These are phyloP conservation scores for Nicotiana noctiflora DNA, from an alignment of 257 asterid species.

Conservation along the genomic window DNA sequence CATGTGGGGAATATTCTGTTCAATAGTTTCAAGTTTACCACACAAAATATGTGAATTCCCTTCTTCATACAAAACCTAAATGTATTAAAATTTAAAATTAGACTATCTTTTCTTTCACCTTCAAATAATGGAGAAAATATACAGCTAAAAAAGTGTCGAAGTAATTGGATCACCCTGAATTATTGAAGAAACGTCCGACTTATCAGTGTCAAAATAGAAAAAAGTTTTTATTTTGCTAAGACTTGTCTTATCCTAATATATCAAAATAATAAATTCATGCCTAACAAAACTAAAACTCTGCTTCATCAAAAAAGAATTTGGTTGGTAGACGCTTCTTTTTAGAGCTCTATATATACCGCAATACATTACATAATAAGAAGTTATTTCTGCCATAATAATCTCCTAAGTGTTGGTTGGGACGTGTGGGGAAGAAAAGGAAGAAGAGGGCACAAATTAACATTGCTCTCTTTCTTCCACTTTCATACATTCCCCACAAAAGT, in stretches of 20 bases:
- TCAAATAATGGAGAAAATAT: neutral
- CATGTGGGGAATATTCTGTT: neutral
- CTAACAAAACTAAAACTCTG: neutral
- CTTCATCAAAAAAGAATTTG: neutral
- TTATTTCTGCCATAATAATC: neutral
- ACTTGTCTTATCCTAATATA: neutral
- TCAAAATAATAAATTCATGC: neutral
- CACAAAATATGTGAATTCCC: neutral
- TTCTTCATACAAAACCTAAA: neutral
- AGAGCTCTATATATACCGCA: neutral
- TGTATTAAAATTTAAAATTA: neutral
- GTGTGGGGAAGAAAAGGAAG: neutral
- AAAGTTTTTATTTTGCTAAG: neutral
- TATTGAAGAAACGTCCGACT: neutral
- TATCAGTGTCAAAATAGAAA: neutral
- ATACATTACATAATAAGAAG: neutral
- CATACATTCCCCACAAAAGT: neutral
- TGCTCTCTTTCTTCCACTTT: neutral
- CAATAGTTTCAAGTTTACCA: neutral
- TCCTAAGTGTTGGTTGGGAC: neutral
- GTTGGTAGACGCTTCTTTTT: neutral
- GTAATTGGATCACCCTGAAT: constrained; percentile 2
- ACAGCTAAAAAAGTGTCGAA: neutral
- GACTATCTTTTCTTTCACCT: neutral
- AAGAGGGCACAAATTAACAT: neutral